Base-by-base conservation (phyloP, 768 basidiomycete genomes). In the Sarcodon aspratus region DNA sequence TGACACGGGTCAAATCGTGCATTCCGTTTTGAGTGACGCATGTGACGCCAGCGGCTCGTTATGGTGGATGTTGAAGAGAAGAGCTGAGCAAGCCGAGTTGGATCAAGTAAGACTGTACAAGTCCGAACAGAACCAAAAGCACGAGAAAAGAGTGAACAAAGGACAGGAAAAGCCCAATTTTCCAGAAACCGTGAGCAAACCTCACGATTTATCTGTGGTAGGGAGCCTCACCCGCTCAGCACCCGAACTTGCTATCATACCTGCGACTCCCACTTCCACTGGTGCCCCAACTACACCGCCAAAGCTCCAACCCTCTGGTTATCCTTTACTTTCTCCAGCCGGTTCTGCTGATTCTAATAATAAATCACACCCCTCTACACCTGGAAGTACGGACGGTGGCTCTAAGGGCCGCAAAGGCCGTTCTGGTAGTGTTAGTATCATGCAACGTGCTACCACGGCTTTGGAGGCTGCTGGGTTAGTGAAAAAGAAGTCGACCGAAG, bases 31-130 rank as follows among this genome's bases (percentile, higher is more conserved):
- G 43, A 82, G 75, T 31, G 80, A 97, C 64, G 95, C 95, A 0
- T 99, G 95, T 58, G 95, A 99, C 64, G 77, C 87, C 0, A 76
- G 86, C 10, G 85, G 91, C 8, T 90, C 94, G 1, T 66, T 90
- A 7, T 99, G 94, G 94, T 99, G 96, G 96, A 89, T 95, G 76
- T 69, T 97, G 45, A 85, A 81, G 63, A 78, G 81, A 62, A 93
- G 82, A 57, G 77, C 80, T 15, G 92, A 75, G 78, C 70, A 79
- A 65, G 75, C 72, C 42, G 71, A 70, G 9, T 27, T 72, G 17
- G 70, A 67, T 40, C 71, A 73, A 36, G 66, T 44, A 46, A 55
- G 59, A 13, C 50, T 44, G 5, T 36, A n/a, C 31, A 52, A 50
- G n/a, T 40, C 48, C 4, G 38, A 38, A 15, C 52, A 52, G 69